Evolutionary conservation across 2,329 filamentous ascomycete genomes (phyloP), one percentile per base, ranked within the genome.

Genomic region (Fusarium pilosicola): DNA sequence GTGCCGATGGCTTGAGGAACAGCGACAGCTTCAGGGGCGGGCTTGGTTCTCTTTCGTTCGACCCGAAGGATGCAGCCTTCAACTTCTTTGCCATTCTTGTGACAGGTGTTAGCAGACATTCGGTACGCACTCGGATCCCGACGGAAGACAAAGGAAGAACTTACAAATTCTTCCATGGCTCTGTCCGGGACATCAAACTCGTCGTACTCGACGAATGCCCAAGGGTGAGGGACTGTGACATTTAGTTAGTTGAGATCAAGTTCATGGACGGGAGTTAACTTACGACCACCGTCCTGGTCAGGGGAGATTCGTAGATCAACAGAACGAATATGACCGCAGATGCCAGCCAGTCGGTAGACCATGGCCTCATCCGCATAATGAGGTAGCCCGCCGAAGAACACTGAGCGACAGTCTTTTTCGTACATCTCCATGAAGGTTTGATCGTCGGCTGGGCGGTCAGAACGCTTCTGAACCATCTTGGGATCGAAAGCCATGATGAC

Each of bases 311-410:
- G 70, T 38, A 75, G n/a, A 11, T 70, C 58, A 13, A 72, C 30
- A 13, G 51, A 57, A 6, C 80, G 22, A 38, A 88, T 80, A 3
- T 76, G 68, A 26, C 86, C 86, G 57, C 80, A 84, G 3, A 73
- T 68, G n/a, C 79, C 74, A 42, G 84, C 84, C 15, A 86, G 61
- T 5, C 77, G 73, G 8, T 75, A 71, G 30, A 89, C 71, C 45
- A 83, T 77, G 2, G 78, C 75, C 34, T 85, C 81, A 1, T 79
- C 81, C 52, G 80, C 78, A 41, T 80, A 74, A 8, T 74, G 42
- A 7, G 87, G 85, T 12, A 89, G 76, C 41, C 83, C 84, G 7
- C 85, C 85, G 59, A 88, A 80, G 65, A 85, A 88, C 32, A 87
- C 79, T 2, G 87, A 88, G 28, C 85, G 84, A 28, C 82, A 76